phyloP scores from a whole-genome alignment of 1,284 basidiomycete species.

The Malassezia furfur region DNA sequence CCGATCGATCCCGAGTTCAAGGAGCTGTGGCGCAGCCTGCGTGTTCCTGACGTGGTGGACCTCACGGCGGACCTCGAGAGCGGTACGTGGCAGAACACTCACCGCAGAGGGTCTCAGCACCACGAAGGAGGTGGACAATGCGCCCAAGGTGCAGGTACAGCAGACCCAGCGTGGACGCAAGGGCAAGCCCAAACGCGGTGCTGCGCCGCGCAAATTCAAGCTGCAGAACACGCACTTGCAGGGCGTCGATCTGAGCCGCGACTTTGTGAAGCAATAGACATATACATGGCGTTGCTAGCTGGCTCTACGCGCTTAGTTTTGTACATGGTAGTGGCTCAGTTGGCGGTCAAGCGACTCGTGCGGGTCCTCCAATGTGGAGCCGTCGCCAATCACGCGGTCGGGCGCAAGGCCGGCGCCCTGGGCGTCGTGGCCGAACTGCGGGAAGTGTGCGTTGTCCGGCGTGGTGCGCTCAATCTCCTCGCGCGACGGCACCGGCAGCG shows the following conservation, averaged over 20 bases:
- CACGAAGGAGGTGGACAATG: slow-evolving; percentile 26
- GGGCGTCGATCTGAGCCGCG: slow-evolving; percentile 67
- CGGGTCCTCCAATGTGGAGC: slow-evolving; percentile 37
- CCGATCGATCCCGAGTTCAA: slow-evolving; percentile 73
- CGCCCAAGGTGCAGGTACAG: slow-evolving; percentile 22
- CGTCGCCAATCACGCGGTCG: slow-evolving; percentile 27
- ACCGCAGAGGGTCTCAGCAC: slow-evolving; percentile 30
- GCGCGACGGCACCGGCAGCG: slow-evolving; percentile 38
- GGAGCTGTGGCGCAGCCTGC: slow-evolving; percentile 72
- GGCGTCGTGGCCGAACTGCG: slow-evolving; percentile 28
- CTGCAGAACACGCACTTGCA: slow-evolving; percentile 79
- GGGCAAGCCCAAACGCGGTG: slow-evolving; percentile 27
- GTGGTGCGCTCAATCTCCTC: slow-evolving; percentile 33
- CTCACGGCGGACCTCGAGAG: slow-evolving; percentile 64
- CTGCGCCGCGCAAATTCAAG: slow-evolving; percentile 51
- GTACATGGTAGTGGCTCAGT: slow-evolving; percentile 13
- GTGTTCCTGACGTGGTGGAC: slow-evolving; percentile 74
- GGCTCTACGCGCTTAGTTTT: background rate
- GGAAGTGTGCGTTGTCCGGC: slow-evolving; percentile 19
- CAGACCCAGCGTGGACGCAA: slow-evolving; percentile 23
- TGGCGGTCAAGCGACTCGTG: slow-evolving; percentile 21
- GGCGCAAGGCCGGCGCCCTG: slow-evolving; percentile 27
- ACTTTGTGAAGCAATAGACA: slow-evolving; percentile 33
- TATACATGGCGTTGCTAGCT: background rate
- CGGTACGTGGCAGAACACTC: slow-evolving; percentile 5